These are phyloP conservation scores for Sistotremastrum niveocremeum DNA, from an alignment of 768 basidiomycete species.

Conservation along the genomic window DNA sequence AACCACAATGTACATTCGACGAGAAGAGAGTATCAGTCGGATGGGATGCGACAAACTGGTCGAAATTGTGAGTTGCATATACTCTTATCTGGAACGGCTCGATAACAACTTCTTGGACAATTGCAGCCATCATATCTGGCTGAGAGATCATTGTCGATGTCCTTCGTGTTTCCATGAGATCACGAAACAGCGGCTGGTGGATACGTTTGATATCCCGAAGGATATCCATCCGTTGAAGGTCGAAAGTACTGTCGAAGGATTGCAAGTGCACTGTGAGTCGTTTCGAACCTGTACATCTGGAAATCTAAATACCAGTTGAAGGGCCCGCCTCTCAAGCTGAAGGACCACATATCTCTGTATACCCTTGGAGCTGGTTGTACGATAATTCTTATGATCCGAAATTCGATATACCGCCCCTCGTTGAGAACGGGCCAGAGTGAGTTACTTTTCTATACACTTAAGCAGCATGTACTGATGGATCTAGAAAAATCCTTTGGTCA, in stretches of 20 bases:
- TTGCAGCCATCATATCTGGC: conserved; percentile 76
- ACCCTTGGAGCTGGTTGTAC: conserved; percentile 79
- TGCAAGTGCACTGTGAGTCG: conserved; percentile 62
- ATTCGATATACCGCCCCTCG: conserved; percentile 13
- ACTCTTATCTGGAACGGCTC: not conserved
- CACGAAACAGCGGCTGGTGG: conserved; percentile 83
- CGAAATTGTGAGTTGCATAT: conserved; percentile 51
- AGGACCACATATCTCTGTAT: conserved; percentile 61
- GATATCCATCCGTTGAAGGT: conserved; percentile 55
- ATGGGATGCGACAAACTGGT: conserved; percentile 62
- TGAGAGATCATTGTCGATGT: conserved; percentile 89
- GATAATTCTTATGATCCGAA: conserved; percentile 72
- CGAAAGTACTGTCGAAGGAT: conserved; percentile 41
- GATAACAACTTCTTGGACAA: not conserved
- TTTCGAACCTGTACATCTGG: not conserved
- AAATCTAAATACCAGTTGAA: not conserved
- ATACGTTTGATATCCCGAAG: conserved; percentile 77
- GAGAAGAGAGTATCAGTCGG: conserved; percentile 51
- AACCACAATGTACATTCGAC: conserved; percentile 19
- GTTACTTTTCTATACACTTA: conserved; percentile 1
- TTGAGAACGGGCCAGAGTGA: conserved; percentile 30
- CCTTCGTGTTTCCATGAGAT: conserved; percentile 70
- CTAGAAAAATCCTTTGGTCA: conserved; percentile 70
- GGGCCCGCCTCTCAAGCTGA: conserved; percentile 29
- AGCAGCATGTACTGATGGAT: not conserved